Evolutionary conservation across 495 filamentous ascomycete genomes (phyloP).

Genomic region (Penicillium macrosclerotiorum): DNA sequence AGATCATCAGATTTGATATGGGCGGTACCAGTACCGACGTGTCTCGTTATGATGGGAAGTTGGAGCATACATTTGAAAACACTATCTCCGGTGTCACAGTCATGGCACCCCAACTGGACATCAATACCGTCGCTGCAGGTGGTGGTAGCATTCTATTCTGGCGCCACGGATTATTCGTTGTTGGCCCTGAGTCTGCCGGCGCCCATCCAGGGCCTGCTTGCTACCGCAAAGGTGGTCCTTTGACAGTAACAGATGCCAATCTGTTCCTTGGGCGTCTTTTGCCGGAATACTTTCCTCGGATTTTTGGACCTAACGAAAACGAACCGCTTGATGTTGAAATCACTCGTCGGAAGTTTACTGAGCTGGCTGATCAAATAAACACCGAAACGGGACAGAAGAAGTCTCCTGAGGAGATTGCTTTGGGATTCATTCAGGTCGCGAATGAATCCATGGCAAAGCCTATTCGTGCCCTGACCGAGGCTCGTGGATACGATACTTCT

Average conservation of each 20-base stretch:
- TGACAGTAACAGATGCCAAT: slow-evolving; percentile 94
- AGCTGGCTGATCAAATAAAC: slow-evolving; percentile 77
- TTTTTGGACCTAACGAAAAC: slow-evolving; percentile 90
- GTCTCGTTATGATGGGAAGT: slow-evolving; percentile 85
- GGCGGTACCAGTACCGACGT: slow-evolving; percentile 94
- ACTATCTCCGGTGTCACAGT: slow-evolving; percentile 94
- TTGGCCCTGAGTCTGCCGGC: slow-evolving; percentile 88
- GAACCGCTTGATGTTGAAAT: slow-evolving; percentile 78
- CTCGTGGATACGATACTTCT: slow-evolving; percentile 48
- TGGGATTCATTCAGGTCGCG: slow-evolving; percentile 53
- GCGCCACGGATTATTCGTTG: slow-evolving; percentile 89
- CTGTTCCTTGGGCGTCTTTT: slow-evolving; percentile 84
- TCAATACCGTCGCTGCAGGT: slow-evolving; percentile 97
- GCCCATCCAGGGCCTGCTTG: slow-evolving; percentile 93
- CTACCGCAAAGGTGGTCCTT: slow-evolving; percentile 89
- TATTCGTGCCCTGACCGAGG: slow-evolving; percentile 52
- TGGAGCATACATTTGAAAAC: slow-evolving; percentile 96
- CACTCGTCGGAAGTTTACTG: slow-evolving; percentile 71
- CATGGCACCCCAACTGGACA: slow-evolving; percentile 91
- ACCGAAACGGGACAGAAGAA: slow-evolving; percentile 57
- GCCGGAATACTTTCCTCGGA: slow-evolving; percentile 95
- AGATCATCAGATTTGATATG: slow-evolving; percentile 79
- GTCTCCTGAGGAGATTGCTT: slow-evolving; percentile 80
- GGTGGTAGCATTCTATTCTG: slow-evolving; percentile 91
- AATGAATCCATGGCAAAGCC: slow-evolving; percentile 55